These are phyloP conservation scores for Arabidopsis hybrid DNA, from an alignment of 441 rosid species.

Conservation along the genomic window DNA sequence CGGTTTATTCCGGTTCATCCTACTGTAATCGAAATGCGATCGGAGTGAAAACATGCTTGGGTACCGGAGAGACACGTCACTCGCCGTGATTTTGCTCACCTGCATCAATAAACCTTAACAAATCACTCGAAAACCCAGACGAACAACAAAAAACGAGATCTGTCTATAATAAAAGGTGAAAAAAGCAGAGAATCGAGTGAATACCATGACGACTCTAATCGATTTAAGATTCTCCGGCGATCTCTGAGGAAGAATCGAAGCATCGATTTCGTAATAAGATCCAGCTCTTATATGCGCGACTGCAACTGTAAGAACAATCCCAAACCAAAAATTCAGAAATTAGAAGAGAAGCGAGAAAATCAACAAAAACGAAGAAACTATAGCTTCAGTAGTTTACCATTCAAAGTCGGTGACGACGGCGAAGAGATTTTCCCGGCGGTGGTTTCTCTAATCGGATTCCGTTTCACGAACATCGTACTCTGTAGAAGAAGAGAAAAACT, in stretches of 20 bases:
- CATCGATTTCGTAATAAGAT: conserved; percentile 81
- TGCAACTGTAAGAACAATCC: conserved; percentile 14
- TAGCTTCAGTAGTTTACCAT: conserved; percentile 35
- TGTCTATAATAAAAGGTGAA: neutral
- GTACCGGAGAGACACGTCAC: conserved; percentile 67
- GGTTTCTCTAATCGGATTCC: conserved; percentile 40
- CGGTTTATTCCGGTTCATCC: conserved; percentile 35
- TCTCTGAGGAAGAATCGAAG: conserved; percentile 57
- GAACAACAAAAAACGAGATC: neutral
- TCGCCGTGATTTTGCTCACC: conserved; percentile 75
- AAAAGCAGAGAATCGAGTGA: neutral
- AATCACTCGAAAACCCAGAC: neutral
- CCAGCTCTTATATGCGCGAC: conserved; percentile 66
- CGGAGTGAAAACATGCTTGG: conserved; percentile 70
- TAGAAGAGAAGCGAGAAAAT: conserved; percentile 19
- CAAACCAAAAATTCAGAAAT: neutral
- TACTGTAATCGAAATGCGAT: conserved; percentile 52
- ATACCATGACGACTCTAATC: conserved; percentile 78
- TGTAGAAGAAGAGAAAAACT: conserved; percentile 28
- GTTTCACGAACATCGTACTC: conserved; percentile 47
- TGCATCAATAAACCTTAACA: conserved; percentile 33
- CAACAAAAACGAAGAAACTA: neutral
- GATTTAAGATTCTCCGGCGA: conserved; percentile 69
- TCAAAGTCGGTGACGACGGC: conserved; percentile 34
- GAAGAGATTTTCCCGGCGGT: conserved; percentile 40